phyloP scores from a whole-genome alignment of 2,329 filamentous ascomycete genomes.

The Aspergillus puulaauensis region DNA sequence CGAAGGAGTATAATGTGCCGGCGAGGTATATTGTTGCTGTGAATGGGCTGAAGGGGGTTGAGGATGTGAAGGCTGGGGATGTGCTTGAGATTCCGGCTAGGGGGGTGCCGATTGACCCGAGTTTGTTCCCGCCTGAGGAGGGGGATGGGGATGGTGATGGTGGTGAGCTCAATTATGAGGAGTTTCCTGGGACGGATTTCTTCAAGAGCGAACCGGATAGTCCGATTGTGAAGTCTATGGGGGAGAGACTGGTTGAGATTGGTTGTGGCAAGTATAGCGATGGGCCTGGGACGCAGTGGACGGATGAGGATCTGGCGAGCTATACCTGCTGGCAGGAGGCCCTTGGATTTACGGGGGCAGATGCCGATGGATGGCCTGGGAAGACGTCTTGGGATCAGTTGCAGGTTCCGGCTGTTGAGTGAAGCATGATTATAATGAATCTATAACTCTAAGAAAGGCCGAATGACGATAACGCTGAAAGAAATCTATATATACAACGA shows the following conservation, averaged over 20 bases:
- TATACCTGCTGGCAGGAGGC: constrained; percentile 9
- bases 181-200: neutral
- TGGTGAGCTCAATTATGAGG: neutral
- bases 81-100: constrained; percentile 1
- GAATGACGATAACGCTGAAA: too few relatives aligned
- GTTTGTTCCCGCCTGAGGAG: too few relatives aligned
- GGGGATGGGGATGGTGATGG: neutral
- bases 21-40: neutral
- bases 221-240: constrained; percentile 4
- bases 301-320: neutral
- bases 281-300: constrained; percentile 1
- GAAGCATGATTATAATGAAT: too few relatives aligned
- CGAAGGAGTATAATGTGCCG: neutral
- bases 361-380: constrained; percentile 9
- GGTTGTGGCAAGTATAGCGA: neutral
- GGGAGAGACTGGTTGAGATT: constrained; percentile 3
- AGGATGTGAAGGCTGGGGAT: neutral
- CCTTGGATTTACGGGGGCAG: constrained; percentile 3
- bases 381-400: constrained; percentile 2
- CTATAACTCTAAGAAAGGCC: too few relatives aligned
- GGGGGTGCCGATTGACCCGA: neutral
- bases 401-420: neutral
- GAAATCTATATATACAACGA: too few relatives aligned
- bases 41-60: neutral
- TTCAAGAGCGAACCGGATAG: neutral